phyloP scores from a whole-genome alignment of 2,329 filamentous ascomycete species.

The Elsinoe ampelina region DNA sequence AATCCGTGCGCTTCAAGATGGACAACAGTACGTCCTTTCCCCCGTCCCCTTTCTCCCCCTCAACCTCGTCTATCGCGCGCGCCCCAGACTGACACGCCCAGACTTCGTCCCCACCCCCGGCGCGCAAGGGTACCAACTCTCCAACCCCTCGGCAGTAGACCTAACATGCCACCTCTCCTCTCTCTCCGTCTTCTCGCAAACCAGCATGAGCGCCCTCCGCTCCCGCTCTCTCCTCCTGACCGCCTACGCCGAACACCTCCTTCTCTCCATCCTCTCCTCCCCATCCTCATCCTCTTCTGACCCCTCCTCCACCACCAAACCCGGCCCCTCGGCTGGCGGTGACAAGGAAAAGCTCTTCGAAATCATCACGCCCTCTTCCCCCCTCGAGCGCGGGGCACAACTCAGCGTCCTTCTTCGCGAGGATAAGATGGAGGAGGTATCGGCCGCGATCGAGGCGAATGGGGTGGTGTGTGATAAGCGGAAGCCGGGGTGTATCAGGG shows the following conservation, averaged over 20 bases:
- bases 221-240: conserved; percentile 65
- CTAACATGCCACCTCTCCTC: conserved; percentile 63
- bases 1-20: conserved; percentile 71
- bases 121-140: conserved; percentile 72
- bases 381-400: conserved; percentile 64
- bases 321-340: no score
- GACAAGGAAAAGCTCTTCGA: conserved; percentile 28
- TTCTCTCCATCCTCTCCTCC: conserved; percentile 17
- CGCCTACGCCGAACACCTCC: conserved; percentile 61
- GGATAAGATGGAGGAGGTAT: conserved; percentile 61
- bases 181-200: conserved; percentile 63
- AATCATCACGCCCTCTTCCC: conserved; percentile 60
- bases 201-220: conserved; percentile 59
- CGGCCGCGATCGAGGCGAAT: conserved; percentile 52
- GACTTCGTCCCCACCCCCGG: conserved; percentile 66
- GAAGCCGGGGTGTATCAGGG: conserved; percentile 73
- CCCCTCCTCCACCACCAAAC: no score
- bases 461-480: conserved; percentile 75
- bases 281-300: conserved; percentile 14
- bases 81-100: background rate
- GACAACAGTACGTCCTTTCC: conserved; percentile 43
- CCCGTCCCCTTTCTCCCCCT: background rate
- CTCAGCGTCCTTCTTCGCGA: conserved; percentile 61
- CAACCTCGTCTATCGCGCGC: background rate
- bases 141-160: conserved; percentile 72